These are phyloP conservation scores for Xylaria sp. DNA, from an alignment of 2,329 filamentous ascomycete species.

Conservation along the genomic window DNA sequence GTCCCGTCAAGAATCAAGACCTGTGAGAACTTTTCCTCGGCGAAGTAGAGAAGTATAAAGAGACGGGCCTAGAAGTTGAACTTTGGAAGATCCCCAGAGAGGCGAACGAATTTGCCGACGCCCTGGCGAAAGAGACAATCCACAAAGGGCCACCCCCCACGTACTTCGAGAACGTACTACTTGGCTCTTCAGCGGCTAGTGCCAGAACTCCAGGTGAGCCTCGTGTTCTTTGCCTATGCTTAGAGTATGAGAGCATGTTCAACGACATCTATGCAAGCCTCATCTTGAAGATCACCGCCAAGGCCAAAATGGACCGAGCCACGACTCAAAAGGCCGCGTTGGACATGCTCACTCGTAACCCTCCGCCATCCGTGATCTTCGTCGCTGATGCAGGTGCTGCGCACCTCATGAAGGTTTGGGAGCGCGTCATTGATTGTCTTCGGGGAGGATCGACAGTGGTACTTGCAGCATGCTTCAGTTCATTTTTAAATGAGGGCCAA, in stretches of 20 bases:
- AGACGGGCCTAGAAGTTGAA: conserved; percentile 50
- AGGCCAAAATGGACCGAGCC: conserved; percentile 34
- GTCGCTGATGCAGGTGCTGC: conserved; percentile 29
- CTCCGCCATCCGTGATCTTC: conserved; percentile 31
- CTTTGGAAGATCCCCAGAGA: conserved; percentile 60
- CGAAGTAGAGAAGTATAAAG: conserved; percentile 50
- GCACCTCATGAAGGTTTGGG: conserved; percentile 33
- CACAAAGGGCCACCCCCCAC: conserved; percentile 26
- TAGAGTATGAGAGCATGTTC: conserved; percentile 35
- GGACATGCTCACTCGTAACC: conserved; percentile 31
- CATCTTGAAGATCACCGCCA: conserved; percentile 33
- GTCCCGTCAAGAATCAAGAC: conserved; percentile 60
- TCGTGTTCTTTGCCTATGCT: conserved; percentile 33
- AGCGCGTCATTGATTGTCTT: conserved; percentile 33
- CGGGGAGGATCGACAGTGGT: conserved; percentile 34
- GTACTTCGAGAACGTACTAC: conserved; percentile 24
- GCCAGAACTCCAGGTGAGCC: conserved; percentile 17
- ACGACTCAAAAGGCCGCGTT: conserved; percentile 32
- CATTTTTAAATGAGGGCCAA: conserved; percentile 37
- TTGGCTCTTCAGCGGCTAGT: conserved; percentile 20
- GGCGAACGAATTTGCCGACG: conserved; percentile 52
- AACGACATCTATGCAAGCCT: conserved; percentile 27
- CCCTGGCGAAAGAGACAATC: conserved; percentile 50
- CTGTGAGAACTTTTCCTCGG: conserved; percentile 61
- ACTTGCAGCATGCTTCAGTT: conserved; percentile 31